Conservation (phyloP, 1,284 basidiomycete genomes). For the Cerrena zonata region DNA sequence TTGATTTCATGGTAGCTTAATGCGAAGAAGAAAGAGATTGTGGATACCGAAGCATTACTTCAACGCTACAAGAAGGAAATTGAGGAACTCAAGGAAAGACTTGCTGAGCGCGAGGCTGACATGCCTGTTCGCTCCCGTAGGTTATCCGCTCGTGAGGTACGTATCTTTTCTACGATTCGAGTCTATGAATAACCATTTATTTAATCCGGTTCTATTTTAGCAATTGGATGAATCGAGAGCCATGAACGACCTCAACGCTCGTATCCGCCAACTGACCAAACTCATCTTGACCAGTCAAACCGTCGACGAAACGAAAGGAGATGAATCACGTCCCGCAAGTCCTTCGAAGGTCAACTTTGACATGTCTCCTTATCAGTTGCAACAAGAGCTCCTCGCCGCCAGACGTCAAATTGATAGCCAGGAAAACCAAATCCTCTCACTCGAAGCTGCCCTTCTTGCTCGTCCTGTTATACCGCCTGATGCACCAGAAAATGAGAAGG, state of each 20-base stretch:
- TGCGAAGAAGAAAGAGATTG: conserved; percentile 88
- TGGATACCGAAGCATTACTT: conserved; percentile 88
- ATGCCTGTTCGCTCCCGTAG: conserved; percentile 49
- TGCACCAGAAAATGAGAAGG: conserved; percentile 63
- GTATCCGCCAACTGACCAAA: conserved; percentile 81
- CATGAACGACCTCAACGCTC: conserved; percentile 73
- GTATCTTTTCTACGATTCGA: conserved; percentile 6
- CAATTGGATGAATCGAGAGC: conserved; percentile 75
- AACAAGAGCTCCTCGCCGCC: conserved; percentile 78
- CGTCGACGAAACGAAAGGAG: conserved; percentile 61
- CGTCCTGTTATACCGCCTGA: conserved; percentile 55
- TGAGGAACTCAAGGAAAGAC: conserved; percentile 69
- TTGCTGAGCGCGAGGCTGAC: conserved; percentile 62
- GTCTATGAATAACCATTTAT: neutral
- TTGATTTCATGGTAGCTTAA: conserved; percentile 48
- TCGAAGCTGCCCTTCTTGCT: conserved; percentile 64
- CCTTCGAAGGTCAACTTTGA: conserved; percentile 83
- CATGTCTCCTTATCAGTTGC: conserved; percentile 78
- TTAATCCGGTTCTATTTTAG: conserved; percentile 31
- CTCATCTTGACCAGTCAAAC: conserved; percentile 82
- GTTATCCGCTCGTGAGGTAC: conserved; percentile 65
- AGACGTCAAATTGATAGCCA: conserved; percentile 72
- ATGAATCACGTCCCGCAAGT: conserved; percentile 68
- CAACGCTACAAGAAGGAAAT: conserved; percentile 89
- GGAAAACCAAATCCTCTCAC: conserved; percentile 72